phyloP scores from a whole-genome alignment of 2,329 filamentous ascomycete genomes.

The Botrytis pseudocinerea region DNA sequence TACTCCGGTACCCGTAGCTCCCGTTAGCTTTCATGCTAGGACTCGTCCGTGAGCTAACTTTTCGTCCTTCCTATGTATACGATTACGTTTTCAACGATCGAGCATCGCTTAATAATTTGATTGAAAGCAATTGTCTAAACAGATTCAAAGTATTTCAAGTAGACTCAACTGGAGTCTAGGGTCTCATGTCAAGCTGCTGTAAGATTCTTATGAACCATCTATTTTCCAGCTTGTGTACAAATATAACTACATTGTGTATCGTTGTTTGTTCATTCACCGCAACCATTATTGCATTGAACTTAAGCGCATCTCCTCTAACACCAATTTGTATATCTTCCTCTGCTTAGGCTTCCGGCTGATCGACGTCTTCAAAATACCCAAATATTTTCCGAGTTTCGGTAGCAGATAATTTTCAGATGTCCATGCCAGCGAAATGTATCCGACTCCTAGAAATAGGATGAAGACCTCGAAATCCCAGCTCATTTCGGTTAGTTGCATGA shows the following conservation, averaged over 20 bases:
- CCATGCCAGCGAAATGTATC: constrained; percentile 70
- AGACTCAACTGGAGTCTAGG: not conserved
- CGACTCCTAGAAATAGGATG: constrained; percentile 67
- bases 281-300: constrained; percentile 28
- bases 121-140: not conserved
- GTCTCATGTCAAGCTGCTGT: not conserved
- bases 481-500: constrained; percentile 88
- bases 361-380: constrained; percentile 63
- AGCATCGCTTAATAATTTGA: not conserved
- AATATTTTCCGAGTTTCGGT: constrained; percentile 62
- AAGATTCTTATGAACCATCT: not conserved
- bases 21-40: not conserved
- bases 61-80: not conserved
- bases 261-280: not conserved
- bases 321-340: constrained; percentile 84
- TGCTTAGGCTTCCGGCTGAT: constrained; percentile 66
- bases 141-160: not conserved
- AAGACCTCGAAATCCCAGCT: constrained; percentile 70
- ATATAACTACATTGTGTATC: constrained; percentile 7
- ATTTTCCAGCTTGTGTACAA: not conserved
- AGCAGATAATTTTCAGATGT: constrained; percentile 71
- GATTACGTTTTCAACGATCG: not conserved
- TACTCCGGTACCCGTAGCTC: constrained; percentile 20
- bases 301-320: constrained; percentile 64
- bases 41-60: not conserved